These are phyloP conservation scores for Evansstolkia leycettana DNA, from an alignment of 495 filamentous ascomycete species.

Conservation along the genomic window DNA sequence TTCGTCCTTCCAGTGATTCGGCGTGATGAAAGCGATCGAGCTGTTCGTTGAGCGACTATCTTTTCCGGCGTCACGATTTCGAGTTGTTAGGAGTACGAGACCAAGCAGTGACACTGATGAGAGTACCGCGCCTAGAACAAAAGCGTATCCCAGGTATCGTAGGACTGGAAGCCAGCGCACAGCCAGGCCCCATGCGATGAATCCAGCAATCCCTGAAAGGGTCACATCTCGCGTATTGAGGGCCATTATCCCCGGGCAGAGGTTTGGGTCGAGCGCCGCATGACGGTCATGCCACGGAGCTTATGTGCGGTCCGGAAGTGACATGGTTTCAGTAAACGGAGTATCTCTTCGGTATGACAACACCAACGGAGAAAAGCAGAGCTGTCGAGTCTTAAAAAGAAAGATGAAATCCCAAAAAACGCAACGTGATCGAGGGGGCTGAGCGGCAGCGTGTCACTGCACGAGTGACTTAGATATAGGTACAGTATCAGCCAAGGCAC, in stretches of 20 bases:
- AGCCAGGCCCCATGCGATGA: slow-evolving; percentile 76
- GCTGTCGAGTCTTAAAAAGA: no score
- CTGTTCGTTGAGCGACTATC: slow-evolving; percentile 14
- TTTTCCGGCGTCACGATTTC: slow-evolving; percentile 25
- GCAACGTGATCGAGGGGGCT: no score
- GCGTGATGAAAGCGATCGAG: slow-evolving; percentile 46
- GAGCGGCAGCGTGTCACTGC: no score
- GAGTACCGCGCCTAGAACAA: slow-evolving; percentile 51
- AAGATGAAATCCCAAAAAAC: no score
- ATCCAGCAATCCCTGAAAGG: slow-evolving; percentile 54
- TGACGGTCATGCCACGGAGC: slow-evolving; percentile 16
- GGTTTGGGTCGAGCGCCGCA: slow-evolving; percentile 17
- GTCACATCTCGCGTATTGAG: slow-evolving; percentile 65
- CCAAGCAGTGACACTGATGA: slow-evolving; percentile 38
- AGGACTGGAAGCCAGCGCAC: slow-evolving; percentile 68
- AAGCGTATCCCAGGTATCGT: slow-evolving; percentile 70
- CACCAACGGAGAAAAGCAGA: no score
- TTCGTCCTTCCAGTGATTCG: slow-evolving; percentile 57
- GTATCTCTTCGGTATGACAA: no score
- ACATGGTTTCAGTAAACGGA: background rate
- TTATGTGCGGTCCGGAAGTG: slow-evolving; percentile 6
- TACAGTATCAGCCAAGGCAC: no score
- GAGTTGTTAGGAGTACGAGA: slow-evolving; percentile 49
- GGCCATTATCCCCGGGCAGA: slow-evolving; percentile 48
- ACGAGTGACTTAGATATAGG: no score